Percentiles rank a stretch among this genome's conserved stretches.
Evolutionary conservation across 495 filamentous ascomycete species (phyloP).

Genomic region (Penicillium ucsense): DNA sequence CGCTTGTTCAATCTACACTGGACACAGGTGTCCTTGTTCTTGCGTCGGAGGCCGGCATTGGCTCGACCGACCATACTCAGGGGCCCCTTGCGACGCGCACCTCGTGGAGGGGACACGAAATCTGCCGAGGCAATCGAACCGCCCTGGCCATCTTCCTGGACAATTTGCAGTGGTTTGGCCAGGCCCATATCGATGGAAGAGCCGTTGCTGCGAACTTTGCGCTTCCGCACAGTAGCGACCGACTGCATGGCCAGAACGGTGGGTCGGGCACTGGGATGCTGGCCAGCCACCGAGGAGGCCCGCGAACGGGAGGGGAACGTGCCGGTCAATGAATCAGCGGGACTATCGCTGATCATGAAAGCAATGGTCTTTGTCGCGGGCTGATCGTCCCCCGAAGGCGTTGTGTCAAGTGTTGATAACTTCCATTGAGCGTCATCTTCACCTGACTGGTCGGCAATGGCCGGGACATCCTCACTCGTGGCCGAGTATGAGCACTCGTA

Average conservation of each 20-base stretch:
- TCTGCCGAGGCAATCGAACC: constrained; percentile 41
- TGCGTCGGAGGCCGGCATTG: constrained; percentile 36
- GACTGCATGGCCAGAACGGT: constrained; percentile 29
- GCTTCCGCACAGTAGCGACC: constrained; percentile 28
- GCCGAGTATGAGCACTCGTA: constrained; percentile 32
- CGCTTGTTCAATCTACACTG: constrained; percentile 41
- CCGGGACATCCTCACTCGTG: constrained; percentile 24
- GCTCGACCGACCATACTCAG: constrained; percentile 35
- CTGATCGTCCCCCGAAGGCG: constrained; percentile 18
- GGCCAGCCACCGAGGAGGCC: constrained; percentile 16
- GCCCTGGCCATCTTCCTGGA: constrained; percentile 40
- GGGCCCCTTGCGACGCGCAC: constrained; percentile 39
- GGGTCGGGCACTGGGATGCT: constrained; percentile 19
- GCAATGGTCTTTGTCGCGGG: constrained; percentile 22
- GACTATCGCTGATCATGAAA: constrained; percentile 32
- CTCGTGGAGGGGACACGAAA: constrained; percentile 36
- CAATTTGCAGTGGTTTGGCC: constrained; percentile 35
- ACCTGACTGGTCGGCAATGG: constrained; percentile 23
- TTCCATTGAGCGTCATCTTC: constrained; percentile 27
- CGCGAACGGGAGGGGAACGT: constrained; percentile 21
- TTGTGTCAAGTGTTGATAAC: constrained; percentile 15
- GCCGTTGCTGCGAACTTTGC: constrained; percentile 28
- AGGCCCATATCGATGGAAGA: constrained; percentile 21
- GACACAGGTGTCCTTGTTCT: constrained; percentile 42
- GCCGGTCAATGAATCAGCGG: constrained; percentile 21